These are phyloP conservation scores for Microstroma glucosiphilum DNA, from an alignment of 1,284 basidiomycete genomes.

Conservation along the genomic window DNA sequence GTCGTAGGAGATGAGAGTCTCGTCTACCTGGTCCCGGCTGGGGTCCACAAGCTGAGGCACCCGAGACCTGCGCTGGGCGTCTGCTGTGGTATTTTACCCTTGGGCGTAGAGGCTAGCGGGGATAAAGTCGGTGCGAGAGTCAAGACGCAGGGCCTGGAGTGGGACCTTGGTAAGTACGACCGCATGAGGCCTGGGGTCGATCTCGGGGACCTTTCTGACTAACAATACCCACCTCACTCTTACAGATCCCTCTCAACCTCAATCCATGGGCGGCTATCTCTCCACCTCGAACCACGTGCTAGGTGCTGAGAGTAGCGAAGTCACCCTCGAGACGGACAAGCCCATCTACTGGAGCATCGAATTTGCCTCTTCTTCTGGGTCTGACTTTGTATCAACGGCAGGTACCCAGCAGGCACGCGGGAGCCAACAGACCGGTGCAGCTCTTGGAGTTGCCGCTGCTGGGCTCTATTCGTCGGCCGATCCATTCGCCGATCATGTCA, in stretches of 20 bases:
- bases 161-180: slow-evolving; percentile 68
- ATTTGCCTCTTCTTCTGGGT: neutral
- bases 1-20: slow-evolving; percentile 79
- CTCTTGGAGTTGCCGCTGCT: no score
- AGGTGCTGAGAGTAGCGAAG: neutral
- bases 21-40: slow-evolving; percentile 77
- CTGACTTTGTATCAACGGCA: no score
- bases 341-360: slow-evolving; percentile 2
- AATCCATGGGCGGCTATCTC: slow-evolving; percentile 53
- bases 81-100: slow-evolving; percentile 86
- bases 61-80: slow-evolving; percentile 59
- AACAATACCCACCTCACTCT: no score
- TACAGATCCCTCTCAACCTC: slow-evolving; percentile 2
- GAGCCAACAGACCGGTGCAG: no score
- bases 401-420: no score
- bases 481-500: no score
- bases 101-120: slow-evolving; percentile 57
- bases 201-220: no score
- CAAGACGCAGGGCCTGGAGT: slow-evolving; percentile 74
- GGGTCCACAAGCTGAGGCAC: slow-evolving; percentile 51
- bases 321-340: slow-evolving; percentile 6
- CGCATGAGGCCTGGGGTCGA: no score
- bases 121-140: slow-evolving; percentile 59
- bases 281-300: slow-evolving; percentile 84
- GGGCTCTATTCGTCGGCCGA: no score